A percentile compares a stretch with the other conserved stretches of the same genome.
These are phyloP conservation scores for Metschnikowia rubicola DNA, from an alignment of 805 yeast genomes.

Conservation along the genomic window DNA sequence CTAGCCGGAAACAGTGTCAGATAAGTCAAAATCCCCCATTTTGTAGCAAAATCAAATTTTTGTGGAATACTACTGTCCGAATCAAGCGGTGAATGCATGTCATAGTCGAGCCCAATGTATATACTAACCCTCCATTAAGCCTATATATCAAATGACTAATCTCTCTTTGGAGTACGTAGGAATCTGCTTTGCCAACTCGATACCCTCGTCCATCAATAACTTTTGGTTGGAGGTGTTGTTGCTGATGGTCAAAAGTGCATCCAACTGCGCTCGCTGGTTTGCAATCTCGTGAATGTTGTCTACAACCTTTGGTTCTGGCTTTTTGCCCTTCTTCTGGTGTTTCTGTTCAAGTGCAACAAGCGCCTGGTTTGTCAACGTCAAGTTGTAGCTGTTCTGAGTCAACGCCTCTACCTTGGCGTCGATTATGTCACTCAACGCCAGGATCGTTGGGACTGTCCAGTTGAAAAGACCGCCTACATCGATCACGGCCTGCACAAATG, in stretches of 20 bases:
- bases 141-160: conserved; percentile 29
- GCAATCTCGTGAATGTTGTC: conserved; percentile 28
- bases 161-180: conserved; percentile 56
- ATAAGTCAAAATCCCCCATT: no score
- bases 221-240: conserved; percentile 26
- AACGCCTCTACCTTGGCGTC: conserved; percentile 45
- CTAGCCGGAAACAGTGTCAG: no score
- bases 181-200: conserved; percentile 38
- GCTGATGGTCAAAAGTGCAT: conserved; percentile 32
- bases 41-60: no score
- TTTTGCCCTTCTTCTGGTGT: conserved; percentile 24
- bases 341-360: conserved; percentile 25
- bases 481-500: conserved; percentile 58
- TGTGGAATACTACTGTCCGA: no score
- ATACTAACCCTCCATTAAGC: neutral
- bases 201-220: conserved; percentile 26
- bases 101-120: no score
- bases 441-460: conserved; percentile 52
- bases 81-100: no score
- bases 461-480: conserved; percentile 73
- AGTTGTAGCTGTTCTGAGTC: conserved; percentile 40
- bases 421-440: conserved; percentile 43
- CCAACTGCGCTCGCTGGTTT: conserved; percentile 29
- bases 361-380: conserved; percentile 47
- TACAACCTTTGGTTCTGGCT: conserved; percentile 14